phyloP scores from a whole-genome alignment of 1,284 basidiomycete species.

The Melampsora larici-populina region DNA sequence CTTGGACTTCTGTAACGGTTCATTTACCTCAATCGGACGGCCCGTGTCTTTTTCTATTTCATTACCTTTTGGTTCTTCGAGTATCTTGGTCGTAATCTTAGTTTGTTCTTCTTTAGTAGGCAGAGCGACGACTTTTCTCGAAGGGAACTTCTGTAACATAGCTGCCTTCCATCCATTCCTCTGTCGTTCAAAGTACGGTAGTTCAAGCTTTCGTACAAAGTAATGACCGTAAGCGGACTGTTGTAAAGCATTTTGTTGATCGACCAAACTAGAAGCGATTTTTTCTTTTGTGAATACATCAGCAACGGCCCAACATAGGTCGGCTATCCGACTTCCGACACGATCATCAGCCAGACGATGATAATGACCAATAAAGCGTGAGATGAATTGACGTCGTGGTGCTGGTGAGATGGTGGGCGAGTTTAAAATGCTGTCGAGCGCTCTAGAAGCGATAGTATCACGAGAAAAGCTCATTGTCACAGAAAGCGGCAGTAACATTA shows the following conservation, averaged over 20 bases:
- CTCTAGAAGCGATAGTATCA: slow-evolving; percentile 70
- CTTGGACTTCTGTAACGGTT: not conserved
- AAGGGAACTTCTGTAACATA: slow-evolving; percentile 12
- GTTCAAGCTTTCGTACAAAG: slow-evolving; percentile 72
- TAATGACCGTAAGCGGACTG: slow-evolving; percentile 79
- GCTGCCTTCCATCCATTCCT: slow-evolving; percentile 74
- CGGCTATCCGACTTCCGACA: slow-evolving; percentile 80
- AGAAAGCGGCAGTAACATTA: slow-evolving; percentile 14
- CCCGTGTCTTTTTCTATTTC: not conserved
- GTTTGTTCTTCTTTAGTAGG: not conserved
- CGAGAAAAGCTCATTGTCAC: slow-evolving; percentile 63
- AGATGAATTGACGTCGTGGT: slow-evolving; percentile 67
- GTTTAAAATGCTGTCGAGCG: slow-evolving; percentile 73
- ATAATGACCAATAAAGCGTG: slow-evolving; percentile 71
- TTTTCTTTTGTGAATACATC: slow-evolving; percentile 78
- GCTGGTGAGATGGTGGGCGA: slow-evolving; percentile 66
- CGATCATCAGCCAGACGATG: slow-evolving; percentile 75
- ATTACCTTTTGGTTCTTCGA: not conserved
- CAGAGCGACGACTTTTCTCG: not conserved
- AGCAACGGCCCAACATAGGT: slow-evolving; percentile 76
- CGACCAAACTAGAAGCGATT: slow-evolving; percentile 31
- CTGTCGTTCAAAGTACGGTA: slow-evolving; percentile 71
- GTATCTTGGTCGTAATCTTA: not conserved
- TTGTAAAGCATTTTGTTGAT: slow-evolving; percentile 57
- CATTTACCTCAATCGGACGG: not conserved